Conservation (phyloP, 306 rosid species). For the Glycyrrhiza uralensis region DNA sequence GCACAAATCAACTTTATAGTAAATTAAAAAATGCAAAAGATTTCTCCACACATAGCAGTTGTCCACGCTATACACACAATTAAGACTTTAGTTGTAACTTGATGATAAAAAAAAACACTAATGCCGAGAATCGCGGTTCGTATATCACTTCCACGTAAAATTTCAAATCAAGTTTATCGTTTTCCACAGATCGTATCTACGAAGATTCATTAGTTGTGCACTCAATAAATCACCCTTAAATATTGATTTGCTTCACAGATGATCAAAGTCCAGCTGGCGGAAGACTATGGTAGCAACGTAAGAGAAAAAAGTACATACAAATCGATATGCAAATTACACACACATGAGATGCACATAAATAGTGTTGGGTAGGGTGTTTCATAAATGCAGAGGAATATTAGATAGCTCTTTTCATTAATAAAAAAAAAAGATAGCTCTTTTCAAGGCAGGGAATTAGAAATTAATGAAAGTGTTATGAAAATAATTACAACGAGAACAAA, state of each 20-base stretch:
- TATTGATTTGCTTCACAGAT: conserved; percentile 1
- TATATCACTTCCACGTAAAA: not conserved
- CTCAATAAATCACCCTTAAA: not conserved
- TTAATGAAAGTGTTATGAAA: not conserved
- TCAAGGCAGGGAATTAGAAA: not conserved
- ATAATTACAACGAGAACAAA: too few species aligned
- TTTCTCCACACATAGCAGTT: too few species aligned
- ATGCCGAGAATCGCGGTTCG: conserved; percentile 52
- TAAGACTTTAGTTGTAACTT: too few species aligned
- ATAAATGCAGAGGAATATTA: conserved; percentile 2
- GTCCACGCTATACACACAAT: too few species aligned
- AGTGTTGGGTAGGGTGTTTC: not conserved
- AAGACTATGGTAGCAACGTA: not conserved
- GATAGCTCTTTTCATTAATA: not conserved
- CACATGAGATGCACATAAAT: not conserved
- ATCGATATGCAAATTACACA: not conserved
- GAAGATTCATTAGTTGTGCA: not conserved
- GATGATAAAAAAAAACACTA: conserved; percentile 23
- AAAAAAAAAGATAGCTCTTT: not conserved
- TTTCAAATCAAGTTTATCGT: conserved; percentile 32
- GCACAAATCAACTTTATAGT: too few species aligned
- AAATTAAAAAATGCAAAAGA: too few species aligned
- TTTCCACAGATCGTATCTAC: conserved; percentile 43
- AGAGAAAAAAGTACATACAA: not conserved
- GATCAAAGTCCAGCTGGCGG: conserved; percentile 33